Evolutionary conservation across 78 protist genomes (phyloP), one percentile per base, ranked within the genome.

Genomic region (Isochrysis galbana): DNA sequence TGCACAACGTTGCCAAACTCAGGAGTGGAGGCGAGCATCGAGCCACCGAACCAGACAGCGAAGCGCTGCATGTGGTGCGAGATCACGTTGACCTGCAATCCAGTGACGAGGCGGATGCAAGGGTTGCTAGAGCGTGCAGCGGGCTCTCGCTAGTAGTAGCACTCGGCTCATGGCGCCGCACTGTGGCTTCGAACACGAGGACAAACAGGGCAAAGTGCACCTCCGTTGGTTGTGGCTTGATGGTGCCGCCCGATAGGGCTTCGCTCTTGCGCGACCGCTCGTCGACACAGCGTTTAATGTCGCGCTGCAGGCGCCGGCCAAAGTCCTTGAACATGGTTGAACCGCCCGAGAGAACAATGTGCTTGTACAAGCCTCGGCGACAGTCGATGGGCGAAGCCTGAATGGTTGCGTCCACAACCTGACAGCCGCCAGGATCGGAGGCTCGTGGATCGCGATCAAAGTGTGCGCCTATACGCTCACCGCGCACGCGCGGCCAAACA

Each of bases 341-440:
- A 45, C 99, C 99, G n/a, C 99, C 99, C 42, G 99, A 98, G 46
- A 99, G 96, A 29, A 97, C 99, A 74, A 99, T 95, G 95, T 98
- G 97, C 95, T 80, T 5, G 96, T 98, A 98, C 54, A 98, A 97
- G 74, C 96, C 95, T 14, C 98, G 91, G 45, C 99, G 95, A 83
- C 94, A 55, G 87, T 99, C 99, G 94, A 99, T 98, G 93, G 99
- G 99, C 88, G 98, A 97, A n/a, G 84, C n/a, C 93, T 96, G 74
- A 32, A 61, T 61, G 74, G 74, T 61, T 11, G 74, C 74, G 74
- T 61, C 74, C 36, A 61, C 26, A n/a, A n/a, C n/a, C n/a, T n/a
- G n/a, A n/a, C n/a, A n/a, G n/a, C n/a, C n/a, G n/a, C n/a, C n/a
- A n/a, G n/a, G n/a, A n/a, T n/a, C n/a, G 87, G 87, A 23, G 41